These are phyloP conservation scores for Blastobotrys illinoisensis DNA, from an alignment of 1,139 yeast species.

Conservation along the genomic window DNA sequence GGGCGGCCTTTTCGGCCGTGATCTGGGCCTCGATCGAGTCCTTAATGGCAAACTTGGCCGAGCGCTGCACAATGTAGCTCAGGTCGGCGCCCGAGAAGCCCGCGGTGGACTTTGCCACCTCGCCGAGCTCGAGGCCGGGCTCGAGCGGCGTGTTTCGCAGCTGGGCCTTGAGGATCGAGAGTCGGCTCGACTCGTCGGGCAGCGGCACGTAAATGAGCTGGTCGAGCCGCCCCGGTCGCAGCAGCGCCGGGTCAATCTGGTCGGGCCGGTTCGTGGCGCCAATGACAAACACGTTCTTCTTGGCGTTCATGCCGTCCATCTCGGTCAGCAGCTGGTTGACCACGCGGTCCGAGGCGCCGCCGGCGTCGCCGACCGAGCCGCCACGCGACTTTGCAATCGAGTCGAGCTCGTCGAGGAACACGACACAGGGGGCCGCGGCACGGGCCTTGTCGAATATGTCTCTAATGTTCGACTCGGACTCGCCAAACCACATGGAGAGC, in stretches of 20 bases:
- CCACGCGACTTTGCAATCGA: conserved; percentile 98
- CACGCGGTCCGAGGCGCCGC: conserved; percentile 97
- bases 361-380: conserved; percentile 87
- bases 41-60: conserved; percentile 97
- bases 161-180: conserved; percentile 91
- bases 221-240: conserved; percentile 99
- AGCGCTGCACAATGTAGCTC: conserved; percentile 93
- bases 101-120: conserved; percentile 86
- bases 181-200: conserved; percentile 92
- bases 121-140: conserved; percentile 84
- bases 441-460: conserved; percentile 97
- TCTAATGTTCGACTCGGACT: conserved; percentile 93
- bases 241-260: conserved; percentile 95
- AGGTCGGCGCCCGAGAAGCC: conserved; percentile 99
- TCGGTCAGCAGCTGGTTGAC: conserved; percentile 97
- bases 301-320: conserved; percentile 99
- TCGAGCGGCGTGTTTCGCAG: conserved; percentile 97
- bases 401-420: conserved; percentile 94
- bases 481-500: conserved; percentile 99
- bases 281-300: conserved; percentile 95
- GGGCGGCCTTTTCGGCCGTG: conserved; percentile 43
- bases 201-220: conserved; percentile 97
- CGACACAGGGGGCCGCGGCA: conserved; percentile 98
- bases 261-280: conserved; percentile 99
- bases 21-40: conserved; percentile 84